phyloP scores from a whole-genome alignment of 176 grass and related monocot genomes.

The Panicum miliaceum region DNA sequence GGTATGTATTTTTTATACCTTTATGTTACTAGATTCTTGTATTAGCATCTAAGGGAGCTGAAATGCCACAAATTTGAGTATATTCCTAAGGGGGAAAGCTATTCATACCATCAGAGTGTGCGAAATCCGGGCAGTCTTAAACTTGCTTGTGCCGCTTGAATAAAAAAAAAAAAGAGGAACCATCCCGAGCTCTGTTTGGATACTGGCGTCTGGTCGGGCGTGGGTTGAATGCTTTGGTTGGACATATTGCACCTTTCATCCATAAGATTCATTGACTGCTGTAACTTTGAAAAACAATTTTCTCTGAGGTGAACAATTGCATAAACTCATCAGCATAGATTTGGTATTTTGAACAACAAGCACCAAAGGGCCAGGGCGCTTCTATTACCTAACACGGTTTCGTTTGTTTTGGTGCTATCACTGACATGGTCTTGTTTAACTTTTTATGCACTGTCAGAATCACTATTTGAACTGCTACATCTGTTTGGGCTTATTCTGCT shows the following conservation, averaged over 20 bases:
- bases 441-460: slow-evolving; percentile 17
- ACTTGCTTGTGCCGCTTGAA: background rate
- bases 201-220: background rate
- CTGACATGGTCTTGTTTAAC: background rate
- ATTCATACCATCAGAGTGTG: background rate
- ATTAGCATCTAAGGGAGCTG: background rate
- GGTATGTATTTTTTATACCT: slow-evolving; percentile 35
- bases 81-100: background rate
- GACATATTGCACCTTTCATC: background rate
- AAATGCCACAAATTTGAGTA: background rate
- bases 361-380: background rate
- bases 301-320: background rate
- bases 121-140: background rate
- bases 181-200: background rate
- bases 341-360: slow-evolving; percentile 7
- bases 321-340: background rate
- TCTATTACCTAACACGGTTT: background rate
- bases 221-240: background rate
- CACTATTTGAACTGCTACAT: slow-evolving; percentile 2
- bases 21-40: slow-evolving; percentile 8
- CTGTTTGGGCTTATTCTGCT: background rate
- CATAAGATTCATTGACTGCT: slow-evolving; percentile 9
- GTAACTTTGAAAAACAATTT: slow-evolving; percentile 2
- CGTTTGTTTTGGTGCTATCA: background rate
- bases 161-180: background rate